phyloP scores from a whole-genome alignment of 345 rosid species.

The Eucalyptus sideroxylon region DNA sequence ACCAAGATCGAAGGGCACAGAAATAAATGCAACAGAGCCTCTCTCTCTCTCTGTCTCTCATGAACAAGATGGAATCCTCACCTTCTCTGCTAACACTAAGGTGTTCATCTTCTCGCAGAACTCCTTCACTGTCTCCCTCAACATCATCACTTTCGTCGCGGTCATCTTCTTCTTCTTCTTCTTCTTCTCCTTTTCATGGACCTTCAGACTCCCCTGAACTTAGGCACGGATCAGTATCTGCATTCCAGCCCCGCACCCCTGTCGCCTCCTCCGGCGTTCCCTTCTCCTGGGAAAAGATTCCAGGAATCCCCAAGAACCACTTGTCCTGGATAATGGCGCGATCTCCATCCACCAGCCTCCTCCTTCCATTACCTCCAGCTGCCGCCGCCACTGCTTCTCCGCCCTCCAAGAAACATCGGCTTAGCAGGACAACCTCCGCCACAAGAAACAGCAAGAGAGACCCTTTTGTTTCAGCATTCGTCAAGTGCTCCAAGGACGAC shows the following conservation, averaged over 20 bases:
- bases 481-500: not conserved
- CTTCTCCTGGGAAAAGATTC: conserved; percentile 3
- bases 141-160: not conserved
- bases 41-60: not conserved
- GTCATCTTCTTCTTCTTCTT: not conserved
- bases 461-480: not conserved
- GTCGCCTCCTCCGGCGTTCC: not conserved
- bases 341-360: not conserved
- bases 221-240: not conserved
- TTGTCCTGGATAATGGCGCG: not conserved
- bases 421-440: not conserved
- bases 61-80: not conserved
- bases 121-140: not conserved
- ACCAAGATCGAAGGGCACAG: not conserved
- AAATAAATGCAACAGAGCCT: not conserved
- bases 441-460: not conserved
- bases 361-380: not conserved
- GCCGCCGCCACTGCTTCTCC: not conserved
- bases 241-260: not conserved
- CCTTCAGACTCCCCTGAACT: not conserved
- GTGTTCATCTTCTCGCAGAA: not conserved
- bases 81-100: not conserved
- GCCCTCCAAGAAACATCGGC: not conserved
- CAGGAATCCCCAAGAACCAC: conserved; percentile 1
- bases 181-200: not conserved